Base-by-base conservation (phyloP, 176 grass and related monocot genomes). In the Hordeum vulgare region DNA sequence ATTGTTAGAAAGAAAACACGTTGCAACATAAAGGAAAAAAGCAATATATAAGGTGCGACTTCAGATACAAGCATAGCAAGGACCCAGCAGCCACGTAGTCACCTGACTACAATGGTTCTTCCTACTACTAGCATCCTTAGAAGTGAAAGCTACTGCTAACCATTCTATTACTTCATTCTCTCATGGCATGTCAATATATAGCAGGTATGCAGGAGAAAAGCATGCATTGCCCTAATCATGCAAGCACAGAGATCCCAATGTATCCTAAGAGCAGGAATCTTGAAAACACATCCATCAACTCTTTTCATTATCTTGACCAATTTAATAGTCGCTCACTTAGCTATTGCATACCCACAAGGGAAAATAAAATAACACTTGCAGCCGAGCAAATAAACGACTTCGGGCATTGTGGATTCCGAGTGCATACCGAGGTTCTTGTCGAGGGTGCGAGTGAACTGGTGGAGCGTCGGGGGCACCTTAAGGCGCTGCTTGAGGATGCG, bases 381-480 rank as follows among this genome's bases (percentile, higher is more conserved):
- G n/a, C n/a, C n/a, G n/a, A n/a, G n/a, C n/a, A n/a, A n/a, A n/a
- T n/a, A n/a, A n/a, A 33, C 9, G 4, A 74, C n/a, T 1, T 6
- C 4, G 5, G 11, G 1, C 23, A 82, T 28, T 47, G 13, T 1
- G 4, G 3, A 35, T 27, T 6, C 34, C 27, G 10, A 7, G 8
- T 9, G 7, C 23, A 69, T 92, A 94, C 94, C 94, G 4, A 97
- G 85, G 76, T 97, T 97, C 63, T 94, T 97, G 85, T 97, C 94
- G 36, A 97, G 87, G 3, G 94, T 97, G n/a, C 91, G 86, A 3
- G 94, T 97, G 88, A 97, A 97, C 94, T 97, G 94, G 88, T 97
- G 94, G 13, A 97, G 75, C 3, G 89, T 85, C 15, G 94, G 94
- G 4, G 92, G 94, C 21, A 97, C 94, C 90, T 97, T 97, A 51